A percentile compares a stretch with the other conserved stretches of the same genome.
These are phyloP conservation scores for Trypanosoma conorhini DNA, from an alignment of 208 protist species.

Conservation along the genomic window DNA sequence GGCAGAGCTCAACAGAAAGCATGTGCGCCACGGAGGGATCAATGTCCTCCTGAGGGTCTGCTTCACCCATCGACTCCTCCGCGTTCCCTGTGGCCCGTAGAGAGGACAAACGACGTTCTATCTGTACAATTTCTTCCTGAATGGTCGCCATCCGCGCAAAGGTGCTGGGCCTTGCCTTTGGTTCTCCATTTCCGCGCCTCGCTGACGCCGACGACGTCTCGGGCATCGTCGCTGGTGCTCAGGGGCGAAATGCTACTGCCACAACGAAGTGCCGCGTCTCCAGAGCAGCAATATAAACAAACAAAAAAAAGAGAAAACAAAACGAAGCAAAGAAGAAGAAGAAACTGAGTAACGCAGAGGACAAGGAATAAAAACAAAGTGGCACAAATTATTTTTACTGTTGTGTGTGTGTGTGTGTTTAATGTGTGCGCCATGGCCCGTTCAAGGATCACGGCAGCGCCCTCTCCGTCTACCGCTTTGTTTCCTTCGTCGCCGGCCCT, in stretches of 20 bases:
- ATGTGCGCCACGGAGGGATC: slow-evolving; percentile 65
- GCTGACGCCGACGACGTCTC: neutral
- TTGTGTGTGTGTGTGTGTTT: no score
- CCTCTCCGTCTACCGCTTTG: no score
- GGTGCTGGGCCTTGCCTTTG: slow-evolving; percentile 42
- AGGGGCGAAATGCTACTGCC: neutral
- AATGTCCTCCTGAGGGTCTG: slow-evolving; percentile 35
- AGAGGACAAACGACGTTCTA: slow-evolving; percentile 54
- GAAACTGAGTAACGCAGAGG: no score
- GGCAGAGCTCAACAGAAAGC: slow-evolving; percentile 81
- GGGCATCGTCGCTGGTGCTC: neutral
- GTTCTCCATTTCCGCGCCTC: neutral
- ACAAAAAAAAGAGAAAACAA: slow-evolving; percentile 24
- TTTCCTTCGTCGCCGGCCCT: no score
- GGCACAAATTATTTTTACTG: no score
- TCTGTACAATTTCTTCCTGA: slow-evolving; percentile 70
- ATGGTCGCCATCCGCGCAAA: slow-evolving; percentile 77
- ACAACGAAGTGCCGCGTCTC: neutral
- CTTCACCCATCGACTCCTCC: neutral
- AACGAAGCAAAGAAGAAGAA: neutral
- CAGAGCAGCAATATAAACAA: neutral
- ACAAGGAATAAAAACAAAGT: no score
- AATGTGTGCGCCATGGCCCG: no score
- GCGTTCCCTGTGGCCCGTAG: slow-evolving; percentile 17
- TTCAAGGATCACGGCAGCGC: no score